A percentile compares a stretch with the other conserved stretches of the same genome.
These are phyloP conservation scores for Aspergillus viridinutans DNA, from an alignment of 2,329 filamentous ascomycete species.

Conservation along the genomic window DNA sequence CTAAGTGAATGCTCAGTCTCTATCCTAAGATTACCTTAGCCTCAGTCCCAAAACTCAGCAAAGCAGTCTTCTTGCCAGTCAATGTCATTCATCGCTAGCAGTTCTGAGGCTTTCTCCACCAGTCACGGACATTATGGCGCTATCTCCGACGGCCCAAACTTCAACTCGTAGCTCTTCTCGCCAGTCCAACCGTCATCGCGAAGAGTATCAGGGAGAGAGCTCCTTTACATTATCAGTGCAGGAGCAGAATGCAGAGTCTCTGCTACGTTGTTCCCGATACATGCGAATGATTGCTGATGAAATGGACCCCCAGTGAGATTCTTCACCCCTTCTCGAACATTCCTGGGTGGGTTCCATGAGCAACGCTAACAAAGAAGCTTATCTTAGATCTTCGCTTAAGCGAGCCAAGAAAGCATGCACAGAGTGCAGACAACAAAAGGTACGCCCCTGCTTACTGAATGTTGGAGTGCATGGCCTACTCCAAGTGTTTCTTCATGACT, in stretches of 20 bases:
- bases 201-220: not conserved
- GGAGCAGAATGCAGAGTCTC: not conserved
- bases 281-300: not conserved
- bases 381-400: conserved; percentile 20
- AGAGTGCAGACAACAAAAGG: conserved; percentile 44
- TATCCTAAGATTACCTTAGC: not conserved
- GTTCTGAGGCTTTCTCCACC: not conserved
- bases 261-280: not conserved
- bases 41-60: not conserved
- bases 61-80: not conserved
- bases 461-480: not conserved
- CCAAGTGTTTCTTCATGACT: not conserved
- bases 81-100: not conserved
- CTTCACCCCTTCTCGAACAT: not conserved
- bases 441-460: conserved; percentile 5
- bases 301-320: not conserved
- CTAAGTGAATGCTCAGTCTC: not conserved
- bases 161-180: not conserved
- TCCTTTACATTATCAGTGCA: not conserved
- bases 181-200: not conserved
- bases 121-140: conserved; percentile 18
- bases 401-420: conserved; percentile 41
- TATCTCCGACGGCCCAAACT: not conserved
- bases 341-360: not conserved
- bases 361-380: conserved; percentile 10